A percentile compares a stretch with the other conserved stretches of the same genome.
phyloP scores from a whole-genome alignment of 768 basidiomycete species.

The Dioszegia aurantiaca region DNA sequence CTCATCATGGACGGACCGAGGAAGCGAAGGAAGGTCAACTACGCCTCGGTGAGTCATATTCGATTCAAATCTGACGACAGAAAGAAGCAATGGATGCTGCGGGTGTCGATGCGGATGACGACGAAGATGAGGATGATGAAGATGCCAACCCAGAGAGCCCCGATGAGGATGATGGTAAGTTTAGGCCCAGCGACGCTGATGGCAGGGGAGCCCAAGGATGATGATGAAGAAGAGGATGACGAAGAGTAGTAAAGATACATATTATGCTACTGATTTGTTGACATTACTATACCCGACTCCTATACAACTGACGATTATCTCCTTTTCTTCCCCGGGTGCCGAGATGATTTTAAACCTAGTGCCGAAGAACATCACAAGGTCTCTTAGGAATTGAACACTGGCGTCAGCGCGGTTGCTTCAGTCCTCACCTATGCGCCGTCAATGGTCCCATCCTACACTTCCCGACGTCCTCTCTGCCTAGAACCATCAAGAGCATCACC shows the following conservation, averaged over 20 bases:
- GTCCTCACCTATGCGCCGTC: constrained; percentile 70
- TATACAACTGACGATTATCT: constrained; percentile 82
- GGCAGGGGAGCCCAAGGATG: constrained; percentile 31
- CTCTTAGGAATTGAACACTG: constrained; percentile 88
- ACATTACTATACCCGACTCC: constrained; percentile 89
- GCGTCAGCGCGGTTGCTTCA: constrained; percentile 16
- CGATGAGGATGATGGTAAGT: constrained; percentile 39
- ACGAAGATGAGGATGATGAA: constrained; percentile 62
- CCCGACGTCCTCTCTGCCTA: constrained; percentile 97
- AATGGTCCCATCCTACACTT: constrained; percentile 81
- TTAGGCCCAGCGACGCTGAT: background rate
- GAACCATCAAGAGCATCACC: constrained; percentile 81
- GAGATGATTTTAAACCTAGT: constrained; percentile 80
- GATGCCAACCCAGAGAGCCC: constrained; percentile 53
- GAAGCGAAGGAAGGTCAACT: constrained; percentile 52
- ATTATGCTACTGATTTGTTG: constrained; percentile 52
- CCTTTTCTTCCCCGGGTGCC: constrained; percentile 52
- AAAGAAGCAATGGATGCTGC: constrained; percentile 32
- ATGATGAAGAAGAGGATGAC: constrained; percentile 21
- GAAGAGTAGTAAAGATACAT: no score
- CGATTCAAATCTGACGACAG: constrained; percentile 49
- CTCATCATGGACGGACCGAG: constrained; percentile 34
- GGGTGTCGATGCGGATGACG: constrained; percentile 34
- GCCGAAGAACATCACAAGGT: constrained; percentile 76
- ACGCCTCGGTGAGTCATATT: constrained; percentile 46